A percentile compares a stretch with the other conserved stretches of the same genome.
Conservation (phyloP, 805 yeast genomes). For the Cyberlindnera maclurae region DNA sequence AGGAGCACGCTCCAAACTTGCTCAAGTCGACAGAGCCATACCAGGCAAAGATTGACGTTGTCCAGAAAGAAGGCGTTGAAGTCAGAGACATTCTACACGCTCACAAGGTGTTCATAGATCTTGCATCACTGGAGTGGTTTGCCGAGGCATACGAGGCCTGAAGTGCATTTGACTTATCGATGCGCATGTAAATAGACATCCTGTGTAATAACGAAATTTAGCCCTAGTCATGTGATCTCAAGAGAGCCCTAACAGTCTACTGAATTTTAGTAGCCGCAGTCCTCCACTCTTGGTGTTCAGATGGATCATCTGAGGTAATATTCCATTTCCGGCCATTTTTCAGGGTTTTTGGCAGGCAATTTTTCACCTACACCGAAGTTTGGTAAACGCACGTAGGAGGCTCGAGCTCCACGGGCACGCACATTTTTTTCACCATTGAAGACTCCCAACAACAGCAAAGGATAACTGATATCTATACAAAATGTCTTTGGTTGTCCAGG, state of each 20-base stretch:
- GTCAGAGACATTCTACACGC: constrained; percentile 82
- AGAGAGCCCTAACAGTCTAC: too few relatives aligned
- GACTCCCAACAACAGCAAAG: constrained; percentile 3
- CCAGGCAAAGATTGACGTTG: constrained; percentile 51
- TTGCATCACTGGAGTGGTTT: constrained; percentile 61
- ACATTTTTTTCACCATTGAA: constrained; percentile 12
- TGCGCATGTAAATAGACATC: constrained; percentile 10
- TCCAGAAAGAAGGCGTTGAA: constrained; percentile 70
- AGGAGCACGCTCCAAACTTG: constrained; percentile 51
- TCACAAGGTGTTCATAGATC: constrained; percentile 65
- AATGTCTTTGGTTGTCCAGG: constrained; percentile 97
- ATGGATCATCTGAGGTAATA: too few relatives aligned
- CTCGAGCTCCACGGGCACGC: background rate
- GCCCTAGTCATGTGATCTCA: too few relatives aligned
- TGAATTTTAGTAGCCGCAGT: too few relatives aligned
- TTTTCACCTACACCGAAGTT: too few relatives aligned
- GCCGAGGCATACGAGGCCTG: constrained; percentile 20
- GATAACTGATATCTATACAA: constrained; percentile 11
- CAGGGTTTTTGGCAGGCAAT: too few relatives aligned
- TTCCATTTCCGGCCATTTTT: too few relatives aligned
- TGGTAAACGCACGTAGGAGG: background rate
- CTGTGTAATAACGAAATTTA: too few relatives aligned
- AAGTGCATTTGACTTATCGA: background rate
- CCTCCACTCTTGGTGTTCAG: too few relatives aligned
- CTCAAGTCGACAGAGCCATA: constrained; percentile 47